Evolutionary conservation across 2,329 filamentous ascomycete species (phyloP).

Genomic region (Epichloe amarillans): DNA sequence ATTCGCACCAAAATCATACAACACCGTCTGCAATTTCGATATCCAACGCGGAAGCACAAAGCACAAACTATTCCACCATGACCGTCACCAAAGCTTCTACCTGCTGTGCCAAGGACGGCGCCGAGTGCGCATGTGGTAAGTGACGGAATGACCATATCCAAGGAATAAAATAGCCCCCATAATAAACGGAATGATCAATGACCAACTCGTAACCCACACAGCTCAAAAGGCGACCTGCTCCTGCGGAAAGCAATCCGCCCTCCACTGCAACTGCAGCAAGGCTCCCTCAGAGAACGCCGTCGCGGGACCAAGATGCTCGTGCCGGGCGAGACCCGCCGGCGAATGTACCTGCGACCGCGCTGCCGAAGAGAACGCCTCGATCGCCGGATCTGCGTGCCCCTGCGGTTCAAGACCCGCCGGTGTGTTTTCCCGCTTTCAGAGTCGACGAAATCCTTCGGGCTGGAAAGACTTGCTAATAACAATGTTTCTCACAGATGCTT

Average conservation of each 20-base stretch:
- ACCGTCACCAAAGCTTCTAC: slow-evolving; percentile 29
- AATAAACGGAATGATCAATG: too few species aligned
- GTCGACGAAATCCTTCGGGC: neutral
- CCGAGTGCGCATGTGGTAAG: slow-evolving; percentile 45
- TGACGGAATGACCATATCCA: slow-evolving; percentile 5
- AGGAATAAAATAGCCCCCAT: neutral
- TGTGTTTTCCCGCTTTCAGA: slow-evolving; percentile 27
- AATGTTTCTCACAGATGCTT: slow-evolving; percentile 36
- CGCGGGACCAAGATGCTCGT: slow-evolving; percentile 65
- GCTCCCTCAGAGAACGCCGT: slow-evolving; percentile 61
- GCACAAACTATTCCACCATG: slow-evolving; percentile 15
- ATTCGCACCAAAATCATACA: neutral
- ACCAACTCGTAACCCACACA: slow-evolving; percentile 11
- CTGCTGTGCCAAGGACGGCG: slow-evolving; percentile 42
- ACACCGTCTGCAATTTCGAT: neutral
- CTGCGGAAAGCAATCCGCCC: slow-evolving; percentile 76
- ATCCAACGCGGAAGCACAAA: neutral
- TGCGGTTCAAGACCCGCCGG: slow-evolving; percentile 65
- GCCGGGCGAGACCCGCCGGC: slow-evolving; percentile 66
- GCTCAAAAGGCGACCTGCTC: slow-evolving; percentile 63
- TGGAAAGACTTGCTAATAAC: slow-evolving; percentile 6
- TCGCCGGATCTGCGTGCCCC: slow-evolving; percentile 50
- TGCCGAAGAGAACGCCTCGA: slow-evolving; percentile 51
- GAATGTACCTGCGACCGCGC: slow-evolving; percentile 72
- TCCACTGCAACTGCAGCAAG: slow-evolving; percentile 77